Percentiles rank a stretch among this genome's conserved stretches.
phyloP scores from a whole-genome alignment of 2,329 filamentous ascomycete genomes.

The Fusarium nisikadoi region DNA sequence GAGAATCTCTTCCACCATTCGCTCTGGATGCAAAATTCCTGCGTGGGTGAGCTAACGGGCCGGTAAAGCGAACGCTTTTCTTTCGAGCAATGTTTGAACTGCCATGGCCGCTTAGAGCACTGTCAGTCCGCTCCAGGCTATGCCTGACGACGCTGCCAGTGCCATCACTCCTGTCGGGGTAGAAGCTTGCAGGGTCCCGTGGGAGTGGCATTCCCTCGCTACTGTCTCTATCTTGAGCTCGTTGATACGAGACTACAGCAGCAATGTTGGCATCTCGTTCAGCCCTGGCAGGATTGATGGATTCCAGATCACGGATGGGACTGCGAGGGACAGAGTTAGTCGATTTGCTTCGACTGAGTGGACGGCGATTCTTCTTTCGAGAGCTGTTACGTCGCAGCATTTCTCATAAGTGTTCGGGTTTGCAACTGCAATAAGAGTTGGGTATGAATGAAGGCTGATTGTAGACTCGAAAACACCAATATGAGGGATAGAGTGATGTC shows the following conservation, averaged over 20 bases:
- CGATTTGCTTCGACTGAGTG: constrained; percentile 64
- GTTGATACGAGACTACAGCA: constrained; percentile 68
- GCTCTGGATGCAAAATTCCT: constrained; percentile 47
- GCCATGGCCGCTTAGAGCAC: constrained; percentile 33
- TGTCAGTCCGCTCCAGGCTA: constrained; percentile 22
- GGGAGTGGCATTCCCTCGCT: constrained; percentile 24
- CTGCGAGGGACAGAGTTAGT: constrained; percentile 56
- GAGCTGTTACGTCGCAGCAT: constrained; percentile 64
- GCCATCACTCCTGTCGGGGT: constrained; percentile 35
- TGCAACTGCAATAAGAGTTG: background rate
- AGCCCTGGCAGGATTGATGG: constrained; percentile 60
- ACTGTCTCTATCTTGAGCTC: constrained; percentile 56
- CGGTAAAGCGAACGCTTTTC: constrained; percentile 67
- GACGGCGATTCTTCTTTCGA: constrained; percentile 53
- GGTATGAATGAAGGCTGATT: background rate
- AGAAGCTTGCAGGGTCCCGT: constrained; percentile 41
- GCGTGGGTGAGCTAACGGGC: constrained; percentile 46
- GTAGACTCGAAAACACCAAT: background rate
- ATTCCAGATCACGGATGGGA: constrained; percentile 56
- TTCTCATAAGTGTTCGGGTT: constrained; percentile 17
- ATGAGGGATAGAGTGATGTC: constrained; percentile 16
- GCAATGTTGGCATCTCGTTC: constrained; percentile 71
- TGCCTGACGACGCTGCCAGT: constrained; percentile 27
- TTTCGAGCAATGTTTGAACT: constrained; percentile 51
- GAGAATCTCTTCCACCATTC: constrained; percentile 38